Base-by-base conservation (phyloP, 2,329 filamentous ascomycete genomes). In the Alternaria arborescens region DNA sequence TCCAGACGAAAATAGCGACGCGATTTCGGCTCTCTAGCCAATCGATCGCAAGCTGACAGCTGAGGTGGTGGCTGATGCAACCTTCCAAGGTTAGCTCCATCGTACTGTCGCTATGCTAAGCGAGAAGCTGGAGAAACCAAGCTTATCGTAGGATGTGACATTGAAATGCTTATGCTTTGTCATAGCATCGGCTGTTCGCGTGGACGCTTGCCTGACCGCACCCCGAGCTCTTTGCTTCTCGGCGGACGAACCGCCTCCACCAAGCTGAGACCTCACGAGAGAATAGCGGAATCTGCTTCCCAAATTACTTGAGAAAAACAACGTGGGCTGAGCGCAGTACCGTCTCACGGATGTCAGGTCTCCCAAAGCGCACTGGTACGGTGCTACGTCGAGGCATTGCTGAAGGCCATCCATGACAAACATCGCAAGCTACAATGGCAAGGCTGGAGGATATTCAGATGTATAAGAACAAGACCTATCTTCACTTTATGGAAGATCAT, bases 191-290 rank as follows among this genome's bases (percentile, higher is more conserved):
- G 36, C 36, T 40, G 36, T 20, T 52, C 24, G 34, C 11, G 34
- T 41, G 22, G 20, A 51, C 32, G 36, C 34, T 26, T 34, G 48
- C 48, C 24, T 52, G 34, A 52, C 48, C 36, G 48, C n/a, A 20
- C 26, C 18, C 41, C 14, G 4, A 34, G 28, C 42, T 3, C 34
- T 42, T 20, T 30, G 26, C 40, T 12, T 8, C 40, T 44, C n/a
- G 20, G 20, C 30, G 22, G 32, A 34, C 34, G 14, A 47, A 28
- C 41, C 46, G 55, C 55, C 55, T 53, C 55, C 32, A 52, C 55
- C 34, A 34, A 47, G 47, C 38, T 46, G 55, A 53, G 24, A 58
- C 40, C 30, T 47, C 14, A 58, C 55, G 32, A 46, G 32, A 58
- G 28, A 22, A 22, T 8, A 44, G 41, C 18, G 38, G 41, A n/a